Percentiles rank a stretch among this genome's conserved stretches.
Conservation (phyloP, 768 basidiomycete species). For the Calocera viscosa region DNA sequence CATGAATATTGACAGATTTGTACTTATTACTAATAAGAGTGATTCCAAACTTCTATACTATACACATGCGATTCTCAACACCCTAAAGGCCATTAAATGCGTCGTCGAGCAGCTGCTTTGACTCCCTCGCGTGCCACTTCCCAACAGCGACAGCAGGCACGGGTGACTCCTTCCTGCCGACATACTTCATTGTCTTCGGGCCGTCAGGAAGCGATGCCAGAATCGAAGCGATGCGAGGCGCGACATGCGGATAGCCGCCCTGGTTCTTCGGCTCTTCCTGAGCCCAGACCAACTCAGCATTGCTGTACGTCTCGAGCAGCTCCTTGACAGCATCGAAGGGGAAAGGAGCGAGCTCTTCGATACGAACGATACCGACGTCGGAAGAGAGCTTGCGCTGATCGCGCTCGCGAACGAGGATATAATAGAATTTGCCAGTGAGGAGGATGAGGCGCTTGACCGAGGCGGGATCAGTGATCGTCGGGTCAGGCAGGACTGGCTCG, state of each 20-base stretch:
- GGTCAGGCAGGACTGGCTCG: constrained; percentile 54
- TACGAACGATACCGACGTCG: constrained; percentile 53
- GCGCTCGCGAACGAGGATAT: constrained; percentile 68
- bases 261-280: constrained; percentile 88
- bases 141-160: constrained; percentile 70
- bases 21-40: no score
- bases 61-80: neutral
- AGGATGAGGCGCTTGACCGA: constrained; percentile 54
- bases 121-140: constrained; percentile 52
- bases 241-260: constrained; percentile 62
- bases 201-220: constrained; percentile 31
- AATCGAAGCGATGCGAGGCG: constrained; percentile 41
- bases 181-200: constrained; percentile 35
- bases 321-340: constrained; percentile 48
- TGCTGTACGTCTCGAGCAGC: constrained; percentile 36
- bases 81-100: constrained; percentile 33
- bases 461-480: constrained; percentile 16
- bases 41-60: neutral
- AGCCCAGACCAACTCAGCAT: constrained; percentile 44
- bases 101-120: constrained; percentile 44
- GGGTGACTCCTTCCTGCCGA: constrained; percentile 58
- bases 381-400: constrained; percentile 36
- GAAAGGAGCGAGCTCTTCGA: constrained; percentile 84
- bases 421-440: constrained; percentile 75
- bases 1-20: no score